Percentiles rank a stretch among this genome's conserved stretches.
phyloP scores from a whole-genome alignment of 768 basidiomycete species.

The Suillus americanus region DNA sequence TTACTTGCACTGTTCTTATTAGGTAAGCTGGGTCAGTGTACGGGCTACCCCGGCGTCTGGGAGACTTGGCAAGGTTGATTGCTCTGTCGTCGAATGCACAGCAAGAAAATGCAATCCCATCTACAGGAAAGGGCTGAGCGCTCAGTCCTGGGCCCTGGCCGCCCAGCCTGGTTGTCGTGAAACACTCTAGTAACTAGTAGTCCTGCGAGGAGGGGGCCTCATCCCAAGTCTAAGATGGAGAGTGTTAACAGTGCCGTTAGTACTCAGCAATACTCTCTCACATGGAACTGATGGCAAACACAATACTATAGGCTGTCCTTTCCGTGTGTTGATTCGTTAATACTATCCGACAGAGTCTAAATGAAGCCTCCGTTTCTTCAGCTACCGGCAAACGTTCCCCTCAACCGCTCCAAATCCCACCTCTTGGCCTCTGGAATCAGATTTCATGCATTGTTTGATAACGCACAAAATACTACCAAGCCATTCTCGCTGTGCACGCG shows the following conservation, averaged over 20 bases:
- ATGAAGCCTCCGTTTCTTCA: background rate
- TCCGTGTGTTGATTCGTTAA: background rate
- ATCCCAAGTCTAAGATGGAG: background rate
- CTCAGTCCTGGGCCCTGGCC: background rate
- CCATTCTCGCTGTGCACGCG: background rate
- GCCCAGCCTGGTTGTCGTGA: background rate
- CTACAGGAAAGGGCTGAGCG: background rate
- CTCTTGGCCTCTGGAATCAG: background rate
- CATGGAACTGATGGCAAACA: background rate
- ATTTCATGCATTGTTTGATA: background rate
- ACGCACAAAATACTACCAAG: background rate
- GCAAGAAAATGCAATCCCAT: background rate
- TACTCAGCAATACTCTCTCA: background rate
- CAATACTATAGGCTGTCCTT: background rate
- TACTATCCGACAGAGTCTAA: constrained; percentile 3
- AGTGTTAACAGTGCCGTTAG: background rate
- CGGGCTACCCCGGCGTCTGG: too few species aligned
- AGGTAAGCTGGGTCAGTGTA: background rate
- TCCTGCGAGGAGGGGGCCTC: background rate
- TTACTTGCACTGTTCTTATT: background rate
- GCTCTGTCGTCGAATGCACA: background rate
- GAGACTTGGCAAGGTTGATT: background rate
- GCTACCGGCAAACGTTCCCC: background rate
- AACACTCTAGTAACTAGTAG: background rate
- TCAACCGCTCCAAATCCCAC: background rate